Percentiles rank a stretch among this genome's conserved stretches.
phyloP scores from a whole-genome alignment of 139 green algal species.

The Desmodesmus armatus region DNA sequence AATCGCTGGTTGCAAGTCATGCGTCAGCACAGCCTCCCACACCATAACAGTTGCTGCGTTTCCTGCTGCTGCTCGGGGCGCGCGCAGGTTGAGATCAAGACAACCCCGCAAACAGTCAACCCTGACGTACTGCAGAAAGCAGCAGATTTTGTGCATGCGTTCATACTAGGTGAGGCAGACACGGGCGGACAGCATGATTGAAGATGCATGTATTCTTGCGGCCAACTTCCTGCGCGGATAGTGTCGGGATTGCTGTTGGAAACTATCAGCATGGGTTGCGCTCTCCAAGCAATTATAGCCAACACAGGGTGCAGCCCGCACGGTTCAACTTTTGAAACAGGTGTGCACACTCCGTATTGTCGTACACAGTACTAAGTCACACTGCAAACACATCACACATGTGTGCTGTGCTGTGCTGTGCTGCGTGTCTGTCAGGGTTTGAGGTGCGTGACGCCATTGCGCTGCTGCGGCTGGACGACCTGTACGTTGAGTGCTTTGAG shows the following conservation, averaged over 20 bases:
- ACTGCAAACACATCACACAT: no score
- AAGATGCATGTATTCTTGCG: no score
- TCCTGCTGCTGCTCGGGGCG: background rate
- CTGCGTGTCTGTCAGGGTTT: constrained; percentile 38
- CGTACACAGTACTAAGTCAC: background rate
- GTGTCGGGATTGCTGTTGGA: no score
- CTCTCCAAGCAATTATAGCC: no score
- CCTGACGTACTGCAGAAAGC: constrained; percentile 92
- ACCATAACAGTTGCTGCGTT: background rate
- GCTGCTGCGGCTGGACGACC: constrained; percentile 96
- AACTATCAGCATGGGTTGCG: no score
- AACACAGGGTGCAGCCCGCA: no score
- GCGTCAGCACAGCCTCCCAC: no score
- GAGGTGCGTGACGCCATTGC: constrained; percentile 95
- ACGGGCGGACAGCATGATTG: no score
- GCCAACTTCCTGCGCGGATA: no score
- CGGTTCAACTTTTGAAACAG: no score
- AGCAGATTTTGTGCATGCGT: constrained; percentile 99
- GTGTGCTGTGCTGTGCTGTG: background rate
- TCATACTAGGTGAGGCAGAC: constrained; percentile 92
- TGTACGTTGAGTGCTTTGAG: constrained; percentile 99
- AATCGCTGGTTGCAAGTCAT: no score
- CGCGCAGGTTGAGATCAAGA: constrained; percentile 97
- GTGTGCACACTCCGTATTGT: background rate
- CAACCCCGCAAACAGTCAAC: constrained; percentile 83